Evolutionary conservation across 768 basidiomycete genomes (phyloP), one percentile per base, ranked within the genome.

Genomic region (Xerocomellus intermedius): DNA sequence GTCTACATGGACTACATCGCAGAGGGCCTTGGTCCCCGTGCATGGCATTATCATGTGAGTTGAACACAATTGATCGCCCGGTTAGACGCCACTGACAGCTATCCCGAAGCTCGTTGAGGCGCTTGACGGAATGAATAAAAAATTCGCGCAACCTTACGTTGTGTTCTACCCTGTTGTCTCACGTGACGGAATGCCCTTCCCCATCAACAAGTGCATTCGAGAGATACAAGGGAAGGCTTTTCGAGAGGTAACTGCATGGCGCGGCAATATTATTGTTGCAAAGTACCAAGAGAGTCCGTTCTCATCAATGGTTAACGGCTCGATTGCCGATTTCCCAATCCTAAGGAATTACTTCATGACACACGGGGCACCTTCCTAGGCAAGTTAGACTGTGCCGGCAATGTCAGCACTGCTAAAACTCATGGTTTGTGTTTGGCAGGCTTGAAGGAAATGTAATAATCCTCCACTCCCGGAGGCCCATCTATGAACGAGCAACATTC

Each of bases 1-100:
- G 81, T 89, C 39, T 83, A 87, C 66, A 92, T 92, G 89, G 88
- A 91, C 71, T 88, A 86, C 71, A 84, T 92, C 62, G 88, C 87
- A 64, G 87, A 91, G 72, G 80, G 82, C 50, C 76, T 82, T 55
- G 85, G 84, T 32, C 72, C 82, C 17, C 79, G 83, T 54, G 81
- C 84, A 16, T 91, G 89, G 89, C 80, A 81, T 64, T 88, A 82
- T 68, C 82, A 86, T 73, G 89, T 89, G 58, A 62, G 77, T 70
- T 26, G n/a, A 42, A 47, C 45, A 38, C 33, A 32, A 42, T 53
- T 24, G 50, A 60, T 63, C 55, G 21, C 42, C 59, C 54, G 35
- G 47, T 56, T 62, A 51, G 56, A 57, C 55, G 56, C 59, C 48
- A 48, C 60, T 60, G 37, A 64, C 57, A 35, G 59, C 60, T 50